phyloP scores from a whole-genome alignment of 169 alveolate genomes.

The Fabrea salina region DNA sequence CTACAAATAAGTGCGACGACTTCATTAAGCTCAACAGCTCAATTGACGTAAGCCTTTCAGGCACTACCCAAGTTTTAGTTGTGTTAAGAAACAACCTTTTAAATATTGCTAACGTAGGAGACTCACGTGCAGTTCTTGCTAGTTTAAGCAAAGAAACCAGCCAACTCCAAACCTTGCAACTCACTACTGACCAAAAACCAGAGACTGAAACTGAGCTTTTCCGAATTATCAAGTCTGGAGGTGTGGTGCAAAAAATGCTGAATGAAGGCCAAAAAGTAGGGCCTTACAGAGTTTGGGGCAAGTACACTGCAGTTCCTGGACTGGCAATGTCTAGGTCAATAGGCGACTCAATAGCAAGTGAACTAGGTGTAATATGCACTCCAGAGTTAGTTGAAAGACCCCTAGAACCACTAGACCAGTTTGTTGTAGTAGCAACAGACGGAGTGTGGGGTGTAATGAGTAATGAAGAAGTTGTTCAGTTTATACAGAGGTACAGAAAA shows the following conservation, averaged over 20 bases:
- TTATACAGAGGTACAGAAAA: too few species aligned
- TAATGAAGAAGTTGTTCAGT: too few species aligned
- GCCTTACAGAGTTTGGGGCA: conserved; percentile 54
- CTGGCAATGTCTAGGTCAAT: conserved; percentile 54
- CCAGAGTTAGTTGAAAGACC: too few species aligned
- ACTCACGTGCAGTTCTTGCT: neutral
- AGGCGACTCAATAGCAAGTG: conserved; percentile 51
- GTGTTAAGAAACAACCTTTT: neutral
- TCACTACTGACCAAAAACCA: conserved; percentile 54
- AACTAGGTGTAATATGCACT: conserved; percentile 56
- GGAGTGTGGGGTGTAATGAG: too few species aligned
- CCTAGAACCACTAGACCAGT: too few species aligned
- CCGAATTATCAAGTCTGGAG: conserved; percentile 59
- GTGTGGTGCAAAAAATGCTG: conserved; percentile 39
- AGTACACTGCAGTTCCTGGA: conserved; percentile 42
- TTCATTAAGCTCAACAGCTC: too few species aligned
- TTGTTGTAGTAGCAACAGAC: too few species aligned
- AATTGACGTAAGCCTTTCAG: neutral
- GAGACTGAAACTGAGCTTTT: conserved; percentile 44
- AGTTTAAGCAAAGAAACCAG: neutral
- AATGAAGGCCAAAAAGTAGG: conserved; percentile 48
- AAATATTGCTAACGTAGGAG: neutral
- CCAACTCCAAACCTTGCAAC: neutral
- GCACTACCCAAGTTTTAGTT: neutral
- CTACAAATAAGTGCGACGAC: too few species aligned